Conservation (phyloP, 176 grass and related monocot genomes). For the Avena eriantha region DNA sequence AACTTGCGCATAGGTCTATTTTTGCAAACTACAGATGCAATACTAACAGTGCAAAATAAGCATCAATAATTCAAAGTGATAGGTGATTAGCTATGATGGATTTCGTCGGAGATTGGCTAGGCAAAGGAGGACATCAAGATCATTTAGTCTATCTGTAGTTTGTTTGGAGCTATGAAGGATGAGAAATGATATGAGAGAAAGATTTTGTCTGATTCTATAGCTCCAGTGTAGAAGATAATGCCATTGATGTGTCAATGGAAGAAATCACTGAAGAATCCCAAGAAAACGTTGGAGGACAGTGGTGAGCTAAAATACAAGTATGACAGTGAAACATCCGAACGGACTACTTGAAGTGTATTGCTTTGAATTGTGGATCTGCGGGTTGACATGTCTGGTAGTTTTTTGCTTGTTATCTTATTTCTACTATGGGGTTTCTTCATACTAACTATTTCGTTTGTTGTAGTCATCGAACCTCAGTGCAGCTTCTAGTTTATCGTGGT, state of each 20-base stretch:
- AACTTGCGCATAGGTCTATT: background rate
- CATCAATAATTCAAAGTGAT: background rate
- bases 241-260: background rate
- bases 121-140: background rate
- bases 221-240: background rate
- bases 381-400: background rate
- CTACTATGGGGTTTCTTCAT: background rate
- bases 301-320: background rate
- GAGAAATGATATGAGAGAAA: background rate
- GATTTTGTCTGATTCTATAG: background rate
- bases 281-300: background rate
- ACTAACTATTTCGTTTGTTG: constrained; percentile 1
- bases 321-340: background rate
- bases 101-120: constrained; percentile 3
- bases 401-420: background rate
- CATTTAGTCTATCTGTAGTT: background rate
- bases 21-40: background rate
- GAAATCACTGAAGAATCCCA: constrained; percentile 1
- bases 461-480: background rate
- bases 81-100: background rate
- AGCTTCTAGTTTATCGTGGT: background rate
- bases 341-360: background rate
- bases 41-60: background rate
- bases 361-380: background rate
- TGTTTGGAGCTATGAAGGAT: background rate